phyloP scores from a whole-genome alignment of 257 asterid genomes.

The Jasminum sambac region DNA sequence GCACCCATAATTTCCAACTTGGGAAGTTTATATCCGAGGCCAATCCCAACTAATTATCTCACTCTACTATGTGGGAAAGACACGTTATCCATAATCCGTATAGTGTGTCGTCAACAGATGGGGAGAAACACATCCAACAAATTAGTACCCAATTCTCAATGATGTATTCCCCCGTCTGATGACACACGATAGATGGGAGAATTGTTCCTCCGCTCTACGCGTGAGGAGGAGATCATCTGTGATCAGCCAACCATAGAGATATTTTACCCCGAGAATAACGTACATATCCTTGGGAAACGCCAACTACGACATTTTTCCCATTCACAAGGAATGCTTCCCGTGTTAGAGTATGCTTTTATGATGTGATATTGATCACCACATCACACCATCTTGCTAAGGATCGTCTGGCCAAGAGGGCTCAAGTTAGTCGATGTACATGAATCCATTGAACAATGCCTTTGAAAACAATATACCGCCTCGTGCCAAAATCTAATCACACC shows the following conservation, averaged over 20 bases:
- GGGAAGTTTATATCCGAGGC: conserved; percentile 16
- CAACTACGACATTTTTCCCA: conserved; percentile 29
- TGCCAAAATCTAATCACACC: conserved; percentile 16
- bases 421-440: conserved; percentile 28
- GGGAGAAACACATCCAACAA: too few relatives aligned
- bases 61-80: too few relatives aligned
- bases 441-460: conserved; percentile 30
- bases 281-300: conserved; percentile 25
- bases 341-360: conserved; percentile 18
- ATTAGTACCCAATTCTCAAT: too few relatives aligned
- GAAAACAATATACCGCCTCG: conserved; percentile 26
- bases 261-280: conserved; percentile 32
- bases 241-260: conserved; percentile 17
- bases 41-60: too few relatives aligned
- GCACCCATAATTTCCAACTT: conserved; percentile 39
- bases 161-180: conserved; percentile 25
- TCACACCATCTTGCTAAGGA: conserved; percentile 3
- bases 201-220: too few relatives aligned
- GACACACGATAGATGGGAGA: too few relatives aligned
- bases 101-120: conserved; percentile 23
- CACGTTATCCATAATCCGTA: not conserved
- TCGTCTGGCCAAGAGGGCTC: conserved; percentile 29
- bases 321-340: conserved; percentile 11
- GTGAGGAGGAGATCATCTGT: too few relatives aligned
- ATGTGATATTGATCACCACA: conserved; percentile 23